phyloP scores from a whole-genome alignment of 192 early-diverging fungal species.

The Entrophospora sp. region DNA sequence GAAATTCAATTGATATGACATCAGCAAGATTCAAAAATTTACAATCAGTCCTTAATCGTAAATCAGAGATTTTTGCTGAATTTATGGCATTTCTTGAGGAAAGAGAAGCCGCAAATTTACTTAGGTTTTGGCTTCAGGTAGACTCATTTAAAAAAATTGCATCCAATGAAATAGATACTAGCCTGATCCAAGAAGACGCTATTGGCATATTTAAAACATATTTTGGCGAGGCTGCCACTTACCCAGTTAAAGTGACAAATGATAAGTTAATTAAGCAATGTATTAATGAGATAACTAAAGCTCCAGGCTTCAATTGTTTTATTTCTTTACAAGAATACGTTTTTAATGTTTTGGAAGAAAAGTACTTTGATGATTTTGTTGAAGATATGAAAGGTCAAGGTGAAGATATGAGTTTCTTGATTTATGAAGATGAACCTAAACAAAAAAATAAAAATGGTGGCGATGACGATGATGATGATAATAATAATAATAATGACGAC shows the following conservation, averaged over 20 bases:
- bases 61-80: background rate
- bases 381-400: constrained; percentile 1
- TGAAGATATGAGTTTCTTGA: constrained; percentile 10
- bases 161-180: background rate
- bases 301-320: background rate
- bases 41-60: background rate
- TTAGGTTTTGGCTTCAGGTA: constrained; percentile 12
- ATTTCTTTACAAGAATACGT: background rate
- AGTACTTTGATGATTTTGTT: constrained; percentile 16
- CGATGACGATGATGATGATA: background rate
- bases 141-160: constrained; percentile 12
- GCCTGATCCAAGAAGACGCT: constrained; percentile 6
- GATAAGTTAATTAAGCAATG: background rate
- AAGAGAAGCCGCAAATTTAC: background rate
- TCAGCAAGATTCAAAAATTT: background rate
- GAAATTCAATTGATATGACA: background rate
- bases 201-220: constrained; percentile 8
- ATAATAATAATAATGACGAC: no score
- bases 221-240: constrained; percentile 8
- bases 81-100: constrained; percentile 19
- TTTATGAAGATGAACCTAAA: background rate
- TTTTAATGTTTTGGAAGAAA: background rate
- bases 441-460: background rate
- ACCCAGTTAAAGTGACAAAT: background rate
- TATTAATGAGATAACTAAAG: background rate